phyloP scores from a whole-genome alignment of 352 stramenopile species.

The Peronospora destructor region DNA sequence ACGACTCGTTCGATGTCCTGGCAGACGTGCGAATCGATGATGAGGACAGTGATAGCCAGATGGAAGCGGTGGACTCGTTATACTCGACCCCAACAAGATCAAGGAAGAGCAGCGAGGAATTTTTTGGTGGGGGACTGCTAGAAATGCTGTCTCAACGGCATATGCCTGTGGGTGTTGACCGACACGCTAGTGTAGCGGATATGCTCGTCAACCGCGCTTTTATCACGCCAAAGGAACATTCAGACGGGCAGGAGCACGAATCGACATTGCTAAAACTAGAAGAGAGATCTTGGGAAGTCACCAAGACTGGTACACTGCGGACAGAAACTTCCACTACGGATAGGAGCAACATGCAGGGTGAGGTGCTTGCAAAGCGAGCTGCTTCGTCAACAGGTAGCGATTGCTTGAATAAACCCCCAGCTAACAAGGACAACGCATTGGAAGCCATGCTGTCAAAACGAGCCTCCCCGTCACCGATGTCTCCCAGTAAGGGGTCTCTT shows the following conservation, averaged over 20 bases:
- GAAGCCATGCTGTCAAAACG: constrained; percentile 36
- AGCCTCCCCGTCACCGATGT: constrained; percentile 1
- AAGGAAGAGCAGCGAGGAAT: constrained; percentile 30
- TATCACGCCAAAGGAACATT: constrained; percentile 5
- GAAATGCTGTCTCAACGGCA: constrained; percentile 34
- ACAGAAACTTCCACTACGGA: constrained; percentile 13
- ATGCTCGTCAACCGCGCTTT: constrained; percentile 25
- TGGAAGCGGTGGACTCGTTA: constrained; percentile 24
- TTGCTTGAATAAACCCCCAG: neutral
- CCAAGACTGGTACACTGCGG: neutral
- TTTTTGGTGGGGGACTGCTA: constrained; percentile 20
- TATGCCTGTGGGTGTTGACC: constrained; percentile 27
- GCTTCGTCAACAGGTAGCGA: constrained; percentile 10
- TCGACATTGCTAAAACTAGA: constrained; percentile 2
- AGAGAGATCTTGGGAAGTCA: neutral
- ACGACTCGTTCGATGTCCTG: constrained; percentile 31
- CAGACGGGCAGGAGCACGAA: constrained; percentile 4
- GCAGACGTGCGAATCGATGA: constrained; percentile 21
- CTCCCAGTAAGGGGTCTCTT: constrained; percentile 4
- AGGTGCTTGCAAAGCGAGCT: constrained; percentile 31
- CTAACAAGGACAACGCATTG: constrained; percentile 26
- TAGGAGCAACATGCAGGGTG: constrained; percentile 29
- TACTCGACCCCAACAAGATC: constrained; percentile 23
- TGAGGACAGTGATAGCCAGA: constrained; percentile 12
- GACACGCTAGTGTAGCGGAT: constrained; percentile 29